phyloP scores from a whole-genome alignment of 1,284 basidiomycete species.

The Athelia psychrophila region DNA sequence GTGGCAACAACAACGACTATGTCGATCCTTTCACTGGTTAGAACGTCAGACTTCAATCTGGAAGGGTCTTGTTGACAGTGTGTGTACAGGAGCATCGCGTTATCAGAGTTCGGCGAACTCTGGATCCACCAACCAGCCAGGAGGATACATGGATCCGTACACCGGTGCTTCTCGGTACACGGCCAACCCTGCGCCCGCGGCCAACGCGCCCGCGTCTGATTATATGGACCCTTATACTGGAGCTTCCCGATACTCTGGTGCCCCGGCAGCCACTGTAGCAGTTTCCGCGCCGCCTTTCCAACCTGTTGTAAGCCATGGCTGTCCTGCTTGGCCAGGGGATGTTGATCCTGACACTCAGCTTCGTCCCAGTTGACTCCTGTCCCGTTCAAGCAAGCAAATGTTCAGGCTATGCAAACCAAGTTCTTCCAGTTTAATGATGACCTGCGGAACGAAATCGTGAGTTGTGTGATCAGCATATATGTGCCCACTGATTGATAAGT shows the following conservation, averaged over 20 bases:
- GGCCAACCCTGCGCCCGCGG: constrained; percentile 27
- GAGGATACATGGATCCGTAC: constrained; percentile 56
- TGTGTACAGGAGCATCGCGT: constrained; percentile 45
- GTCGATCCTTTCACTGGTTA: constrained; percentile 90
- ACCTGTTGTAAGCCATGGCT: constrained; percentile 50
- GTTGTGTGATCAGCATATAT: constrained; percentile 17
- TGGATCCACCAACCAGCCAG: constrained; percentile 20
- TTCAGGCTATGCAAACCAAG: constrained; percentile 85
- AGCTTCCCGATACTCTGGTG: constrained; percentile 55
- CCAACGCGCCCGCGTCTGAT: constrained; percentile 21
- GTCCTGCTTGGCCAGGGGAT: background rate
- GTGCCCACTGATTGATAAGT: constrained; percentile 4
- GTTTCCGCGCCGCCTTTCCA: constrained; percentile 36
- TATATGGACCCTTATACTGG: constrained; percentile 73
- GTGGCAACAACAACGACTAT: constrained; percentile 48
- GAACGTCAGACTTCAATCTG: constrained; percentile 5
- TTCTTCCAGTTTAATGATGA: constrained; percentile 78
- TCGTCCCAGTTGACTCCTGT: constrained; percentile 52
- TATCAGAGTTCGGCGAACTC: constrained; percentile 45
- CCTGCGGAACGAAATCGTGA: constrained; percentile 64
- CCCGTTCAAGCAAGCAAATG: constrained; percentile 85
- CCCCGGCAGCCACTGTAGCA: constrained; percentile 17
- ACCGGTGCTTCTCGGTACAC: constrained; percentile 69
- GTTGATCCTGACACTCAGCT: constrained; percentile 5
- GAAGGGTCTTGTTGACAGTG: background rate